Conservation (phyloP, 331 rosid genomes). For the Stylosanthes scabra region DNA sequence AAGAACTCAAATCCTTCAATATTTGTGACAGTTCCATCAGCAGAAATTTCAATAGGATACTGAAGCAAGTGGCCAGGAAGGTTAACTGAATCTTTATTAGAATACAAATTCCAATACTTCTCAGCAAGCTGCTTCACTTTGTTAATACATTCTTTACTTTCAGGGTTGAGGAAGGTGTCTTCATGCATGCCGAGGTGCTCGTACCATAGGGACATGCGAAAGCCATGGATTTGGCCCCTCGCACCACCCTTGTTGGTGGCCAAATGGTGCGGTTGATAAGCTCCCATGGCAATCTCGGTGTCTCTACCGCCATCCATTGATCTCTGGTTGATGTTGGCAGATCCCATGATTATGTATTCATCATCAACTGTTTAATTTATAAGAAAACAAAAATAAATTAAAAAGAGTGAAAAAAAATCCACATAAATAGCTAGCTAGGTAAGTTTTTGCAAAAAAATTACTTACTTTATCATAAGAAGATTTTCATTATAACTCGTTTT, state of each 20-base stretch:
- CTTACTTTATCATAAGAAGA: too few species aligned
- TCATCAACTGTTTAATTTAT: constrained; percentile 70
- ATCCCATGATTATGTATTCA: constrained; percentile 90
- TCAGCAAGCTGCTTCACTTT: constrained; percentile 78
- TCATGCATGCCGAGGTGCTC: constrained; percentile 84
- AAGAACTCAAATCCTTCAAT: constrained; percentile 72
- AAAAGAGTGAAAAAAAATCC: too few species aligned
- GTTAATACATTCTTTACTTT: constrained; percentile 62
- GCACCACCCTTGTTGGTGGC: constrained; percentile 59
- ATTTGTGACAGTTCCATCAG: constrained; percentile 55
- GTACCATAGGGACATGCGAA: constrained; percentile 82
- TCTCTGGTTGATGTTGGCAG: constrained; percentile 94
- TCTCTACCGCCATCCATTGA: constrained; percentile 94
- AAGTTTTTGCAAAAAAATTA: too few species aligned
- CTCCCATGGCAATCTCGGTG: constrained; percentile 96
- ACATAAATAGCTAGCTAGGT: too few species aligned
- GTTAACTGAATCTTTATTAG: constrained; percentile 65
- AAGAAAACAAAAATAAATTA: neutral
- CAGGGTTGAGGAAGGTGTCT: constrained; percentile 63
- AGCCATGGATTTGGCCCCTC: constrained; percentile 89
- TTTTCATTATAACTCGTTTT: too few species aligned
- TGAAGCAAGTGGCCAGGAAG: constrained; percentile 87
- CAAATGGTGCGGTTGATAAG: constrained; percentile 75
- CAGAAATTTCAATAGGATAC: constrained; percentile 64
- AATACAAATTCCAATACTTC: constrained; percentile 78